Evolutionary conservation across 2,329 filamentous ascomycete species (phyloP), one percentile per base, ranked within the genome.

Genomic region (Diaporthe vexans): DNA sequence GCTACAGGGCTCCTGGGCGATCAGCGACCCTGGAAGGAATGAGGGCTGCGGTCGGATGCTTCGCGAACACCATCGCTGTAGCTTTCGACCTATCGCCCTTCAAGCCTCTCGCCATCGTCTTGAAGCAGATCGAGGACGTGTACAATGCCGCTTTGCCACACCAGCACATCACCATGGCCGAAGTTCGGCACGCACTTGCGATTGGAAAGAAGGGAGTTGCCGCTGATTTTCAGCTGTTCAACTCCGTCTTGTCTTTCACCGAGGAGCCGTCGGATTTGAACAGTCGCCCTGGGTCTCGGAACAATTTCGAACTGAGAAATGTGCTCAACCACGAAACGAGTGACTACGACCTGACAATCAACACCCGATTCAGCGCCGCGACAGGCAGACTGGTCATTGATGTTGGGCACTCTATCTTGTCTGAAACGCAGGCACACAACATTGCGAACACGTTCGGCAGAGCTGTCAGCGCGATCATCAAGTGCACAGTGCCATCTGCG

Each of bases 361-460:
- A 87, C 29, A 78, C 85, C 3, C 84, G 84, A 37, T 86, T 88
- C 61, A 74, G 72, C 48, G 74, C 37, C 48, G 78, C 82, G 9
- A 79, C 82, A 24, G 84, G 84, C 0, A 83, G 79, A 21, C 79
- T 90, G 9, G 83, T 84, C 0, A 81, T 85, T 4, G 85, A 87
- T 37, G 80, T 89, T 13, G 84, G 83, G 17, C 85, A 86, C 61
- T 83, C 84, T 9, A 82, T 85, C 51, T 82, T 88, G 9, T 83
- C 84, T 0, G 77, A 82, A 0, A 79, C 81, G 0, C 88, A 90
- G 72, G 84, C 85, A 0, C 80, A 82, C 33, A 88, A 87, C 65
- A 81, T 91, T 3, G 85, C 87, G 21, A 84, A 84, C 74, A 88
- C 87, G 0, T 90, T 92, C 58, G 88, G 89, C 52, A 84, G 86